phyloP scores from a whole-genome alignment of 1,284 basidiomycete species.

The Phellopilus nigrolimitatus region DNA sequence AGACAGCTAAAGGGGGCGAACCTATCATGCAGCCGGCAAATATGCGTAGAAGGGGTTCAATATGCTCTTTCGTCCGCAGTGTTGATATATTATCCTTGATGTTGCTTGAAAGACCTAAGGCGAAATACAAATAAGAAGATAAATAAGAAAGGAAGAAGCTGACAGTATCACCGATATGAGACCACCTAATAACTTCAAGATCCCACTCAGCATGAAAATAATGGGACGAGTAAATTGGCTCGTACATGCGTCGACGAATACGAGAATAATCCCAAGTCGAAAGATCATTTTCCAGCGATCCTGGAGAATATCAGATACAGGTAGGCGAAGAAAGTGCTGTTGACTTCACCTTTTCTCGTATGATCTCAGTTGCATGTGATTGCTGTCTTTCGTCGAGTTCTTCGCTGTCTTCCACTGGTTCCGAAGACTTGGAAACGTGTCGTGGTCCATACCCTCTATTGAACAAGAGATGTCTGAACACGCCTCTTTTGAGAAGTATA shows the following conservation, averaged over 20 bases:
- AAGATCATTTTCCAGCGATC: slow-evolving; percentile 52
- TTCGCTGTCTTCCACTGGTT: slow-evolving; percentile 19
- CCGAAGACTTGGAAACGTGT: slow-evolving; percentile 13
- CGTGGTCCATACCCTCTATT: slow-evolving; percentile 69
- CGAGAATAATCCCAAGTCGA: slow-evolving; percentile 51
- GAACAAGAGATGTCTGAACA: slow-evolving; percentile 87
- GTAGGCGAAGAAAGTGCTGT: background rate
- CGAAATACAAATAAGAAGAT: background rate
- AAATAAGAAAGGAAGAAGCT: slow-evolving; percentile 3
- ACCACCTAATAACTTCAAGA: slow-evolving; percentile 67
- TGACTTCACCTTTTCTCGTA: slow-evolving; percentile 7
- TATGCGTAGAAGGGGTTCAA: slow-evolving; percentile 49
- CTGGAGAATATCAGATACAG: slow-evolving; percentile 32
- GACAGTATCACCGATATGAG: slow-evolving; percentile 52
- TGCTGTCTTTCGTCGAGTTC: slow-evolving; percentile 19
- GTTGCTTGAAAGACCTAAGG: slow-evolving; percentile 1
- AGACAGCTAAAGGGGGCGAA: slow-evolving; percentile 28
- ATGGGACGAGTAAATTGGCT: slow-evolving; percentile 17
- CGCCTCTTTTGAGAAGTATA: slow-evolving; percentile 81
- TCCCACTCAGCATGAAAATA: slow-evolving; percentile 4
- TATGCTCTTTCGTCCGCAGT: slow-evolving; percentile 34
- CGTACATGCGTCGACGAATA: slow-evolving; percentile 68
- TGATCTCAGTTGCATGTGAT: background rate
- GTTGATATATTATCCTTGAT: slow-evolving; percentile 35
- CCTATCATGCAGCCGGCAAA: slow-evolving; percentile 61